Evolutionary conservation across 2,329 filamentous ascomycete genomes (phyloP), one percentile per base, ranked within the genome.

Genomic region (Hypoxylon sp.): DNA sequence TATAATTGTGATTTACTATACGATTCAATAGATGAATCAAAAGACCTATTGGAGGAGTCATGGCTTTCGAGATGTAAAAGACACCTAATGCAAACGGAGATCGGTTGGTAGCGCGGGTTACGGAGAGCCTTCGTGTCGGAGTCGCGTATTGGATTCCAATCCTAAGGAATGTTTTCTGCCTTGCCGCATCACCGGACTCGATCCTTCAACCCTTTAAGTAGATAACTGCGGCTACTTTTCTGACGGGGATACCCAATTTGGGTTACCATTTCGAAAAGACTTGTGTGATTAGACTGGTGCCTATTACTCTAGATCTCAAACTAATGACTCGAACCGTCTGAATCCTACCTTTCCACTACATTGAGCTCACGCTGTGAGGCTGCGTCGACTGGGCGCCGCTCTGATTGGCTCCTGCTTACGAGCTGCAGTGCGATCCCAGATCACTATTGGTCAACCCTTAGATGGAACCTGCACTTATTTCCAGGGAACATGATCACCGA

Each of bases 391-490:
- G 26, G 20, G 28, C 11, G 13, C 10, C 1, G 13, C 20, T 22
- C 37, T 68, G 58, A 69, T 68, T 69, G 65, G 68, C 39, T 59
- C 24, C 39, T 26, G 19, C 47, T 64, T 69, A 69, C 68, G 68
- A 69, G 55, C 26, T 60, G 59, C 30, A 37, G 19, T 20, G 19
- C 8, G 1, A 11, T 52, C 17, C 24, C 11, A 11, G 11, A 30
- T 26, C 8, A 22, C 59, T 44, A 69, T 68, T 68, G 68, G 68
- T 54, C 53, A 59, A 58, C 53, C 51, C 51, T 50, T 56, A 44
- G 15, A 56, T 61, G 32, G 54, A 58, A 49, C 53, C 57, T 39
- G 61, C 56, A 56, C 39, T 52, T 58, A 59, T 59, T 63, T 53
- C 32, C 30, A 60, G 60, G 55, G n/a, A 41, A 47, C 34, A 65